phyloP scores from a whole-genome alignment of 352 stramenopile genomes.

The Pythium sp. region DNA sequence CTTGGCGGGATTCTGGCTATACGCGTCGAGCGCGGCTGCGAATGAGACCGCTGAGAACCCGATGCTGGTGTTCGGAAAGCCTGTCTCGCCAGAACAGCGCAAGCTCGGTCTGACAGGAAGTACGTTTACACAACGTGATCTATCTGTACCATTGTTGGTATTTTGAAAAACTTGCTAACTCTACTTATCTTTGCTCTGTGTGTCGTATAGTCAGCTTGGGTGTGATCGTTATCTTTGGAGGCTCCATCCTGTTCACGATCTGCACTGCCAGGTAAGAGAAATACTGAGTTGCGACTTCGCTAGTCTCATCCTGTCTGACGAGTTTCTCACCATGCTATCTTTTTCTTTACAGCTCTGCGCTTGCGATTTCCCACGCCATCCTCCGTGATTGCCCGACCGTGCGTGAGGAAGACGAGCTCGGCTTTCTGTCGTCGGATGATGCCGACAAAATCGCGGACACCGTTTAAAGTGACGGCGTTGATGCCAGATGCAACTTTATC shows the following conservation, averaged over 20 bases:
- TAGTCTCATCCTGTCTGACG: background rate
- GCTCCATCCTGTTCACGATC: constrained; percentile 87
- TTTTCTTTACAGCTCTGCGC: constrained; percentile 42
- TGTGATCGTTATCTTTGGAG: constrained; percentile 81
- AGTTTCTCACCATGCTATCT: background rate
- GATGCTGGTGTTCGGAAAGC: constrained; percentile 69
- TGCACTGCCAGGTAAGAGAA: constrained; percentile 68
- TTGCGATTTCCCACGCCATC: constrained; percentile 76
- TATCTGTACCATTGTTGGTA: background rate
- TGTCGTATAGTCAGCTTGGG: constrained; percentile 50
- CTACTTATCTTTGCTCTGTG: constrained; percentile 3
- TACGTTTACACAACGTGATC: constrained; percentile 24
- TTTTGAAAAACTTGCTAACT: background rate
- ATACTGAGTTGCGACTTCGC: background rate
- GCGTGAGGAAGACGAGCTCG: constrained; percentile 78
- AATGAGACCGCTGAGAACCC: constrained; percentile 71
- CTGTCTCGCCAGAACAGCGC: constrained; percentile 70
- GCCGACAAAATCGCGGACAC: constrained; percentile 66
- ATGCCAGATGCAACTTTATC: background rate
- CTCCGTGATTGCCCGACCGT: constrained; percentile 73
- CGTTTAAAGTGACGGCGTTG: constrained; percentile 36
- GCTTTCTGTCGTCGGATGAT: constrained; percentile 68
- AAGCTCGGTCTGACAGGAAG: constrained; percentile 75
- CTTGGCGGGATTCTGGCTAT: constrained; percentile 76
- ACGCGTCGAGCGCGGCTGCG: constrained; percentile 64